These are phyloP conservation scores for Rhodotorula mucilaginosa DNA, from an alignment of 1,284 basidiomycete species.

Conservation along the genomic window DNA sequence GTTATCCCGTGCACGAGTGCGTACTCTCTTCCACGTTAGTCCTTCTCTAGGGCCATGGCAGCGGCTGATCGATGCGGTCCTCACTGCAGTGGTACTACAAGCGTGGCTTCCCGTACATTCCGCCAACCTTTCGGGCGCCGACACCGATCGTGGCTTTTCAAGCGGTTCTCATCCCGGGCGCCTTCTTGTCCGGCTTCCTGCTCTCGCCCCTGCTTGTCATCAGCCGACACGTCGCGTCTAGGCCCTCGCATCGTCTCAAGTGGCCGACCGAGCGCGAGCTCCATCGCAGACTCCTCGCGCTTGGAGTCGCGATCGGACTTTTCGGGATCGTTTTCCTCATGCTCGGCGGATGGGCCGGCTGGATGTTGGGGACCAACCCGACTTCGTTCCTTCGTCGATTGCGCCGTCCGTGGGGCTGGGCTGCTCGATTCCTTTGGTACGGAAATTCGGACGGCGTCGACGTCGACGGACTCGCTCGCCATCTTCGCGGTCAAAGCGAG, in stretches of 20 bases:
- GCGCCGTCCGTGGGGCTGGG: constrained; percentile 77
- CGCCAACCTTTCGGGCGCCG: constrained; percentile 76
- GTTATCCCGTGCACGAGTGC: constrained; percentile 36
- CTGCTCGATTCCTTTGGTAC: constrained; percentile 58
- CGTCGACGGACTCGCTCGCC: neutral
- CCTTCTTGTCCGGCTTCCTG: constrained; percentile 84
- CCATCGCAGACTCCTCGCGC: constrained; percentile 78
- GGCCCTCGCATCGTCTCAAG: constrained; percentile 76
- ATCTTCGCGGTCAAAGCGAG: constrained; percentile 5
- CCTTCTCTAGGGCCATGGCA: neutral
- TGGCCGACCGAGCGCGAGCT: constrained; percentile 83
- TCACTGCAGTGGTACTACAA: constrained; percentile 77
- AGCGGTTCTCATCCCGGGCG: constrained; percentile 87
- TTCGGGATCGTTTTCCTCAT: constrained; percentile 74
- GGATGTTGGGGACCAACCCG: constrained; percentile 77
- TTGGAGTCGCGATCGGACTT: constrained; percentile 78
- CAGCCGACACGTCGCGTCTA: constrained; percentile 86
- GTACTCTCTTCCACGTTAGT: neutral
- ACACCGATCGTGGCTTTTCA: constrained; percentile 91
- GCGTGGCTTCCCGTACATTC: constrained; percentile 38
- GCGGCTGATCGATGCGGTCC: constrained; percentile 53
- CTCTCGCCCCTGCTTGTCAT: constrained; percentile 92
- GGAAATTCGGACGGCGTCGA: constrained; percentile 60
- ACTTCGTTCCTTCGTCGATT: constrained; percentile 16
- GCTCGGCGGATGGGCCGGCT: constrained; percentile 88